These are phyloP conservation scores for Phlyctochytrium arcticum DNA, from an alignment of 192 early-diverging fungal species.

Conservation along the genomic window DNA sequence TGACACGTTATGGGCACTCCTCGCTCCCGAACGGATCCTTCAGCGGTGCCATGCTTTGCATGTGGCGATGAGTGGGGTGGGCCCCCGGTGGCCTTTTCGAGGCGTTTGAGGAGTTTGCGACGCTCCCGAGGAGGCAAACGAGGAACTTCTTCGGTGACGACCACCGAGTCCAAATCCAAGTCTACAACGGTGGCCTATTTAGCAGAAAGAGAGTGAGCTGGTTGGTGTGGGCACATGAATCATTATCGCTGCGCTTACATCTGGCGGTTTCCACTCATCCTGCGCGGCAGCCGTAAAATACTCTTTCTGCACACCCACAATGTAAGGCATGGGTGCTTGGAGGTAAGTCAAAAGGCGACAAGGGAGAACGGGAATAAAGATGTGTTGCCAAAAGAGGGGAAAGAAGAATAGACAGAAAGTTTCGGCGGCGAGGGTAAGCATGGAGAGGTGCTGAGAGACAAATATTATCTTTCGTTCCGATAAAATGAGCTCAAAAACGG, in stretches of 20 bases:
- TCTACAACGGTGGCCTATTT: conserved; percentile 58
- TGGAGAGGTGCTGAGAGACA: conserved; percentile 59
- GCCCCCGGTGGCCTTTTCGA: conserved; percentile 55
- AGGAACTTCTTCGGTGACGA: conserved; percentile 37
- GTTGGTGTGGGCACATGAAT: not conserved
- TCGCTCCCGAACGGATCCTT: conserved; percentile 21
- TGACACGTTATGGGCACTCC: conserved; percentile 57
- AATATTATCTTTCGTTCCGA: conserved; percentile 71
- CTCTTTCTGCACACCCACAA: conserved; percentile 65
- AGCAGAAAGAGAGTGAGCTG: conserved; percentile 5
- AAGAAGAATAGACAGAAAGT: conserved; percentile 60
- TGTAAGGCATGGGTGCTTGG: conserved; percentile 75
- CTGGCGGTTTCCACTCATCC: conserved; percentile 57
- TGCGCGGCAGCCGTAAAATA: conserved; percentile 40
- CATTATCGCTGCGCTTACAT: conserved; percentile 42
- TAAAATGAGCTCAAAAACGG: conserved; percentile 67
- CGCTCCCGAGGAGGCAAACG: conserved; percentile 57
- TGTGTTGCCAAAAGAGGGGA: conserved; percentile 74
- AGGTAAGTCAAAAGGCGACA: conserved; percentile 55
- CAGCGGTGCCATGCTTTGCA: not conserved
- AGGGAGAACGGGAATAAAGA: conserved; percentile 73
- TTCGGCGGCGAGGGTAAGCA: conserved; percentile 68
- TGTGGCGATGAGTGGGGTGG: conserved; percentile 16
- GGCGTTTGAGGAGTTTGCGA: conserved; percentile 55
- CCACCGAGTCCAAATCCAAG: conserved; percentile 62